Base-by-base conservation (phyloP, 2,329 filamentous ascomycete species). In the Aspergillus sp. region DNA sequence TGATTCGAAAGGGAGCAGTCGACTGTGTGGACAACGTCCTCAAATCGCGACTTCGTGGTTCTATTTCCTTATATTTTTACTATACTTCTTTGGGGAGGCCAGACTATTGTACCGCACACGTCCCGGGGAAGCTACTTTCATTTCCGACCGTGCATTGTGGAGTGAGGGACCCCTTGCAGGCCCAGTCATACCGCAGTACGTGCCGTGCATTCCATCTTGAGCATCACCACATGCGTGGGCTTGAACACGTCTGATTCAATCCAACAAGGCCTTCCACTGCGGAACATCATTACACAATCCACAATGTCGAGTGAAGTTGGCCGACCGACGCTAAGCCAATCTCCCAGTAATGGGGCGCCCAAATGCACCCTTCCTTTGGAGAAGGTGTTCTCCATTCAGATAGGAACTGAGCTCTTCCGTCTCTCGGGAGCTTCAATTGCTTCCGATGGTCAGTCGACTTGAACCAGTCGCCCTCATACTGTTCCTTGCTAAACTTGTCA, bases 341-440 rank as follows among this genome's bases (percentile, higher is more conserved):
- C 52, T 23, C 13, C 53, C 12, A 43, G 17, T 25, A 43, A 30
- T 12, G 39, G 39, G 21, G 30, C 23, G 1, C 53, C 64, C 32
- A 62, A 60, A 25, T 70, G 67, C 49, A 68, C 54, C 8, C 64
- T 88, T 8, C 86, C 86, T 3, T 75, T 80, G 2, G 83, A 86
- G 53, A 87, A 87, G 70, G 85, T 90, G 4, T 91, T 90, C 68
- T 84, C 88, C 0, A 89, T 90, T 59, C 88, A 90, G 72, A 87
- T 90, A 61, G 88, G 88, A 3, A 87, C 85, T 3, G 84, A 88
- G 69, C 72, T 90, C n/a, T 91, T 90, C 74, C 81, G 85, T 61
- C 76, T 90, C 50, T 90, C 87, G 9, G 88, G 88, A 32, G 88
- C 88, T 12, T 90, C 87, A 52, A 86, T 91, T 60, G 87, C 86